Base-by-base conservation (phyloP, 2,329 filamentous ascomycete species). In the Aspergillus amoenus region DNA sequence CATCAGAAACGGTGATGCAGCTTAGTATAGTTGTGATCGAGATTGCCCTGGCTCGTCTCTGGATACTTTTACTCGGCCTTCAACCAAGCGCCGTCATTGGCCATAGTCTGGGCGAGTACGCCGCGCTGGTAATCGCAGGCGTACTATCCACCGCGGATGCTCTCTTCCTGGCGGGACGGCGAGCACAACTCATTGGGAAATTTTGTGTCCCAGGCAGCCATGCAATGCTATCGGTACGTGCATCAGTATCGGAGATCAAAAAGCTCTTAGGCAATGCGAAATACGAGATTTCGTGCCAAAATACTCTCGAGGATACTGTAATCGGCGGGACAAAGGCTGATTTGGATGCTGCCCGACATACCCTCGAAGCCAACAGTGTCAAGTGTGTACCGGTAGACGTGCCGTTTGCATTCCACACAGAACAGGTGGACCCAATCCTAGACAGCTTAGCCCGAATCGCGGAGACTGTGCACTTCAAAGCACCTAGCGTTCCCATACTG, bases 221-320 rank as follows among this genome's bases (percentile, higher is more conserved):
- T 65, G 81, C 81, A 30, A 88, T 88, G 86, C 71, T 88, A 22
- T 83, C 84, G n/a, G 82, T 88, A 0, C 69, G 70, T 13, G 74
- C 70, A 3, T 69, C 74, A 1, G 75, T 80, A 7, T 60, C 53
- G 52, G 45, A 64, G 43, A 63, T 73, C 86, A 58, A 79, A 44
- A 78, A 82, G 5, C n/a, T 30, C 4, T 2, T 22, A 9, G 45
- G 18, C 4, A 34, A 32, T 5, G 43, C 32, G 3, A 47, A 54
- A 22, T 65, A 76, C 42, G 81, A 84, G 64, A 74, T 86, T 57
- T 88, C 90, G 12, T 94, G 91, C 76, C 82, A 91, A 70, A 95
- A 95, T 64, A 86, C 88, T 0, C 86, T 87, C 0, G 80, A 85
- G 52, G 88, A 91, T 69, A 92, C 87, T 6, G 90, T 94, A 1